These are phyloP conservation scores for Pseudocercospora fuligena DNA, from an alignment of 2,329 filamentous ascomycete genomes.

Conservation along the genomic window DNA sequence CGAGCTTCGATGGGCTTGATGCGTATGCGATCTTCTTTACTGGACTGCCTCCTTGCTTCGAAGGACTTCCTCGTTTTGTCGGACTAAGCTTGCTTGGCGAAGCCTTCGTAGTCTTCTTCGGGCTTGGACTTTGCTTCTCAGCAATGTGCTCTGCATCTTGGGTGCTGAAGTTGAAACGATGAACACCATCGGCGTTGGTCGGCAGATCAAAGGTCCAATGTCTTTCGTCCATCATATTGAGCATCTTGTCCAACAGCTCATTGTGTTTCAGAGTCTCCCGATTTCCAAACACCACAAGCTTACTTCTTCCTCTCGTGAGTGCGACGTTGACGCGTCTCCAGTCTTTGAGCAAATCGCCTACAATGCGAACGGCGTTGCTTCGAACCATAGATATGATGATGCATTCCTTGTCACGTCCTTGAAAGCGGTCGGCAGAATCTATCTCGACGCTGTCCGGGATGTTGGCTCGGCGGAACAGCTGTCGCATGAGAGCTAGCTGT, in stretches of 20 bases:
- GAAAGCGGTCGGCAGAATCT: slow-evolving; percentile 96
- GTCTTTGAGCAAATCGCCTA: slow-evolving; percentile 91
- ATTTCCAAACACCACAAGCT: slow-evolving; percentile 86
- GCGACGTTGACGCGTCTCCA: slow-evolving; percentile 95
- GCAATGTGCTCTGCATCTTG: slow-evolving; percentile 28
- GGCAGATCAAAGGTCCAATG: slow-evolving; percentile 79
- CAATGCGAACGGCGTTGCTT: slow-evolving; percentile 77
- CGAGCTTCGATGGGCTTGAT: not conserved
- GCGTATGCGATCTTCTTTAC: slow-evolving; percentile 1
- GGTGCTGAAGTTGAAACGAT: slow-evolving; percentile 35
- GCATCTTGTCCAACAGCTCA: slow-evolving; percentile 77
- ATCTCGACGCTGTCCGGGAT: slow-evolving; percentile 73
- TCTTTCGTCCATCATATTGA: slow-evolving; percentile 74
- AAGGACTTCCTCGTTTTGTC: slow-evolving; percentile 16
- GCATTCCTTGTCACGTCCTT: slow-evolving; percentile 93
- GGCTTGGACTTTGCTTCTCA: slow-evolving; percentile 8
- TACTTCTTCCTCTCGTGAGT: slow-evolving; percentile 89
- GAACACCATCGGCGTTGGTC: slow-evolving; percentile 27
- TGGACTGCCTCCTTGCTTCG: not conserved
- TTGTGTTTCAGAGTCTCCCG: slow-evolving; percentile 72
- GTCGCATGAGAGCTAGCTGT: slow-evolving; percentile 81
- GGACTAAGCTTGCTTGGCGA: slow-evolving; percentile 20
- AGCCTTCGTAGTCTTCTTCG: slow-evolving; percentile 16
- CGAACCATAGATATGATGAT: slow-evolving; percentile 86
- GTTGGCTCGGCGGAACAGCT: slow-evolving; percentile 58